These are phyloP conservation scores for Sarocladiaceae sp. DNA, from an alignment of 2,329 filamentous ascomycete genomes.

Conservation along the genomic window DNA sequence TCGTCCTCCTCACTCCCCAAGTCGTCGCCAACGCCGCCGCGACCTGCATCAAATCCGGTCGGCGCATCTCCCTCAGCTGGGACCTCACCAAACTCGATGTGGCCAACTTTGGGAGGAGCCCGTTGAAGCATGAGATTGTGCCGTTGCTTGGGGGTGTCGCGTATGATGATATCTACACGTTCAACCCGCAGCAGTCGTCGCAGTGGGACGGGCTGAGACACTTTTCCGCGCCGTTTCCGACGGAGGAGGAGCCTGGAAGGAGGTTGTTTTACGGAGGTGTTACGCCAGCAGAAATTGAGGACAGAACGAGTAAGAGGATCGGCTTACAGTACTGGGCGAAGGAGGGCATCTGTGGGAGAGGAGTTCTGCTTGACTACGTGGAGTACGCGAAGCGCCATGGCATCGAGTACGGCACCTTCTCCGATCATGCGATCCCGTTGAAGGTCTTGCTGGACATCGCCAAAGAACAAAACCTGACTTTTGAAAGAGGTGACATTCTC, in stretches of 20 bases:
- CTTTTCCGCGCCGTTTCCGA: constrained; percentile 32
- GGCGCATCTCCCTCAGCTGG: constrained; percentile 47
- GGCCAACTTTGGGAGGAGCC: constrained; percentile 45
- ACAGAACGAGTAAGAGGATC: constrained; percentile 35
- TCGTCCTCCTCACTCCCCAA: constrained; percentile 44
- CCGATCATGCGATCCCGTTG: constrained; percentile 29
- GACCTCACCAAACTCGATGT: constrained; percentile 49
- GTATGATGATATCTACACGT: constrained; percentile 43
- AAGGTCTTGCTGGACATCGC: constrained; percentile 26
- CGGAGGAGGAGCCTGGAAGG: constrained; percentile 21
- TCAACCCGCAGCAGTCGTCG: constrained; percentile 39
- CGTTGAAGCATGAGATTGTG: constrained; percentile 43
- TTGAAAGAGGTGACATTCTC: constrained; percentile 45
- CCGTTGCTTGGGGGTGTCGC: constrained; percentile 38
- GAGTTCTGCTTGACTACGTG: constrained; percentile 44
- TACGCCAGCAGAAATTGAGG: constrained; percentile 36
- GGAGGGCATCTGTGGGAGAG: constrained; percentile 42
- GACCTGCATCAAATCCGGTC: constrained; percentile 44
- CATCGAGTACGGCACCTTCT: constrained; percentile 34
- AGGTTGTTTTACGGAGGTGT: constrained; percentile 44
- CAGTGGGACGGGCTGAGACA: constrained; percentile 47
- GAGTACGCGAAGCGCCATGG: constrained; percentile 31
- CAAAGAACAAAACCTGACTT: constrained; percentile 32
- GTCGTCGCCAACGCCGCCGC: constrained; percentile 44
- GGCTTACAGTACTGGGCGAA: constrained; percentile 42